A percentile compares a stretch with the other conserved stretches of the same genome.
These are phyloP conservation scores for Inonotus obliquus DNA, from an alignment of 1,284 basidiomycete species.

Conservation along the genomic window DNA sequence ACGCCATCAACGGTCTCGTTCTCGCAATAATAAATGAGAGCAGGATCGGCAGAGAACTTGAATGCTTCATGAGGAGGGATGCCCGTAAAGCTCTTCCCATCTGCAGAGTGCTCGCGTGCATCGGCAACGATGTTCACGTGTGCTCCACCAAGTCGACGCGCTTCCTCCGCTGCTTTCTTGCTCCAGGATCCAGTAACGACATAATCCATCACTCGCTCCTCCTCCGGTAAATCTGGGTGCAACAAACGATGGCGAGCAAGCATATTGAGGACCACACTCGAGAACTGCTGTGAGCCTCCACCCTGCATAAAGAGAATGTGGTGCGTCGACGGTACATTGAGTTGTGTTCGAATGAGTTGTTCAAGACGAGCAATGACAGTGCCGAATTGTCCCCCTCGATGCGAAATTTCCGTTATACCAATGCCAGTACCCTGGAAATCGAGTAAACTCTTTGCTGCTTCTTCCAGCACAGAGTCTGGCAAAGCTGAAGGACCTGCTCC, in stretches of 20 bases:
- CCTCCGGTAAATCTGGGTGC: slow-evolving; percentile 49
- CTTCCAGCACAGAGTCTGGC: slow-evolving; percentile 75
- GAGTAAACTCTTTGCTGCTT: slow-evolving; percentile 75
- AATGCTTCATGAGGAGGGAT: slow-evolving; percentile 75
- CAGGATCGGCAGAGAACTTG: slow-evolving; percentile 76
- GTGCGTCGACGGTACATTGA: slow-evolving; percentile 81
- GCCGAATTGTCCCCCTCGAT: slow-evolving; percentile 86
- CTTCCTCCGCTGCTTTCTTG: slow-evolving; percentile 81
- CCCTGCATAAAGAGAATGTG: slow-evolving; percentile 89
- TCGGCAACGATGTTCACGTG: slow-evolving; percentile 70
- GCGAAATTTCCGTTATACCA: slow-evolving; percentile 90
- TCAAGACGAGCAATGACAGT: slow-evolving; percentile 67
- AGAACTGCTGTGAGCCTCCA: slow-evolving; percentile 87
- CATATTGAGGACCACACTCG: slow-evolving; percentile 84
- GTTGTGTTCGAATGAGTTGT: slow-evolving; percentile 64
- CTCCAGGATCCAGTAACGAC: slow-evolving; percentile 91
- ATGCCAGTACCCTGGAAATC: slow-evolving; percentile 89
- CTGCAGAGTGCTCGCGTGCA: slow-evolving; percentile 53
- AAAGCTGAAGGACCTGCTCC: slow-evolving; percentile 89
- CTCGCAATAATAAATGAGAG: slow-evolving; percentile 97
- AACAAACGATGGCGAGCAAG: slow-evolving; percentile 74
- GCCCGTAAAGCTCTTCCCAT: slow-evolving; percentile 71
- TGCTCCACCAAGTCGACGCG: slow-evolving; percentile 54
- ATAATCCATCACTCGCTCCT: slow-evolving; percentile 75
- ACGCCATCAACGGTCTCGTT: slow-evolving; percentile 99